Base-by-base conservation (phyloP, 1,284 basidiomycete species). In the Tylopilus sp. region DNA sequence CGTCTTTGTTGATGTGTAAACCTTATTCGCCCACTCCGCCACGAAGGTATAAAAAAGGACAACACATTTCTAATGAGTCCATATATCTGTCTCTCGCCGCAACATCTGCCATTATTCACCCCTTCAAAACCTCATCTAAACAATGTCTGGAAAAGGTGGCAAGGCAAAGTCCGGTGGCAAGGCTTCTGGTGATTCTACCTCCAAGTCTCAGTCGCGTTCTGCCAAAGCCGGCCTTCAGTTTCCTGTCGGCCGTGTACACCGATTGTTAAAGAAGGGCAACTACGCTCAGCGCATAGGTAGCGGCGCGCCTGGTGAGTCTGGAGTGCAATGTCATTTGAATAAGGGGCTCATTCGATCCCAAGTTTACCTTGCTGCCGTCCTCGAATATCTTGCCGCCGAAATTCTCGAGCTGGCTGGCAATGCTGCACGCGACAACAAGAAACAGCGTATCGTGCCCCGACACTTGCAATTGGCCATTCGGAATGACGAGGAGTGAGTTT, bases 391-490 rank as follows among this genome's bases (percentile, higher is more conserved):
- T 48, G 78, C 84, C 10, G 85, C 86, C 55, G 85, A 88, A 69
- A 85, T 88, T 62, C 80, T 88, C 60, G 85, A 88, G 70, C 71
- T 88, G 44, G 85, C 85, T 54, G 85, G 85, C 53, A 86, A 86
- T 67, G 85, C 83, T 51, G 78, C 76, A 18, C 75, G 79, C 38
- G 78, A 81, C 62, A 82, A 83, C 75, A 83, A 82, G 61, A 84
- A 91, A 73, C 87, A 88, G 56, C 90, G 90, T 83, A 82, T 93
- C 67, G 88, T 91, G 33, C 90, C 91, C 56, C 85, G 91, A 71
- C 91, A 93, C 72, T 72, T 93, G 39, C 90, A 92, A 73, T 80
- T 93, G 60, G 91, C 91, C 60, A 91, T 94, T 71, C 80, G 89
- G 59, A 91, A 91, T 70, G 88, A 91, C 60, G 87, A 91, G 67